Percentiles rank a stretch among this genome's conserved stretches.
Conservation (phyloP, 2,329 filamentous ascomycete species). For the Aspergillus quadricinctus region DNA sequence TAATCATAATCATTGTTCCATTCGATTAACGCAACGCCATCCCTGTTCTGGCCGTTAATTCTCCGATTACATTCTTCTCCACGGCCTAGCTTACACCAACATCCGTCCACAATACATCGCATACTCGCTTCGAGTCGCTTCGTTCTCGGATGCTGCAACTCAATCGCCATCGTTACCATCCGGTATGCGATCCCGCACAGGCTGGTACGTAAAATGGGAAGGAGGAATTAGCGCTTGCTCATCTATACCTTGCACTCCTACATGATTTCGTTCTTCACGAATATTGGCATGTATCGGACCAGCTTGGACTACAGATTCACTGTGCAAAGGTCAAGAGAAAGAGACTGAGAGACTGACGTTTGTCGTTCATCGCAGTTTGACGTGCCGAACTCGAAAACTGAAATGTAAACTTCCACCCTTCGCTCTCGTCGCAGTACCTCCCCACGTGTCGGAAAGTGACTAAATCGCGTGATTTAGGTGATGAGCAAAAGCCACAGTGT, state of each 20-base stretch:
- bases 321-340: background rate
- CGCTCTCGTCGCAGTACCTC: background rate
- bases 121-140: conserved; percentile 6
- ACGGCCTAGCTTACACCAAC: conserved; percentile 1
- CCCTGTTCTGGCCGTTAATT: background rate
- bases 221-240: background rate
- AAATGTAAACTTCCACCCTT: conserved; percentile 46
- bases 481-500: conserved; percentile 58
- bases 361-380: conserved; percentile 37
- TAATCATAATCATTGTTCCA: background rate
- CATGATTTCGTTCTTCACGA: background rate
- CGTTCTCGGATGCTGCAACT: conserved; percentile 24
- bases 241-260: background rate
- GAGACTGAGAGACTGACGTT: background rate
- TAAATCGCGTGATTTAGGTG: conserved; percentile 26
- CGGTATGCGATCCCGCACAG: conserved; percentile 43
- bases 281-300: background rate
- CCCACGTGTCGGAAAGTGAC: conserved; percentile 3
- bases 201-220: conserved; percentile 32
- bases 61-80: conserved; percentile 11
- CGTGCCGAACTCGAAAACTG: conserved; percentile 58
- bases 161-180: conserved; percentile 19
- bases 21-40: background rate
- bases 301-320: background rate
- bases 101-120: conserved; percentile 1